Conservation (phyloP, 2,329 filamentous ascomycete genomes). For the Orbilia javanica region DNA sequence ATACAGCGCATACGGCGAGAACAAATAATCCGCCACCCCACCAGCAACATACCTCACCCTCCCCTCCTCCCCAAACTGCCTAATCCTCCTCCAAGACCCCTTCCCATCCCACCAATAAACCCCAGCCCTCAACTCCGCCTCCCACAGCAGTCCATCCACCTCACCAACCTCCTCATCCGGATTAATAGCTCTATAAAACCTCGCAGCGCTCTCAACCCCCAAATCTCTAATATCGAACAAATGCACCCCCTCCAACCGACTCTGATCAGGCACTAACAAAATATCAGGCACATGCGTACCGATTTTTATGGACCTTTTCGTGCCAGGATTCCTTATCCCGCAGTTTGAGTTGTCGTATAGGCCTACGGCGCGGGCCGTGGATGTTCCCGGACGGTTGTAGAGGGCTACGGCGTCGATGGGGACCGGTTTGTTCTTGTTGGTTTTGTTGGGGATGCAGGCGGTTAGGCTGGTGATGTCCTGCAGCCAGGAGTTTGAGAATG, state of each 20-base stretch:
- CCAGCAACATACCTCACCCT: not conserved
- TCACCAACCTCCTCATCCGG: not conserved
- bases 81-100: not conserved
- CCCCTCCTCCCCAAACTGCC: not conserved
- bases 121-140: not conserved
- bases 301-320: not conserved
- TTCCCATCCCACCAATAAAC: conserved; percentile 5
- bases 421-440: not conserved
- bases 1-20: not conserved
- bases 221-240: not conserved
- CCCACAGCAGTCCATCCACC: not conserved
- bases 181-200: not conserved
- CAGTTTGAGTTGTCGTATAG: not conserved
- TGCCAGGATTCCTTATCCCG: not conserved
- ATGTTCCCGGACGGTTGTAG: not conserved
- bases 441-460: not conserved
- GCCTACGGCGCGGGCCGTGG: not conserved
- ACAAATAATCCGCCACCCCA: not conserved
- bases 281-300: not conserved
- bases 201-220: not conserved
- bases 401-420: not conserved
- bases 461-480: not conserved
- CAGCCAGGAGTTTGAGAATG: not conserved
- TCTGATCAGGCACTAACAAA: not conserved
- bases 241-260: not conserved